phyloP scores from a whole-genome alignment of 305 asterid species.

The Solanum chacoense region DNA sequence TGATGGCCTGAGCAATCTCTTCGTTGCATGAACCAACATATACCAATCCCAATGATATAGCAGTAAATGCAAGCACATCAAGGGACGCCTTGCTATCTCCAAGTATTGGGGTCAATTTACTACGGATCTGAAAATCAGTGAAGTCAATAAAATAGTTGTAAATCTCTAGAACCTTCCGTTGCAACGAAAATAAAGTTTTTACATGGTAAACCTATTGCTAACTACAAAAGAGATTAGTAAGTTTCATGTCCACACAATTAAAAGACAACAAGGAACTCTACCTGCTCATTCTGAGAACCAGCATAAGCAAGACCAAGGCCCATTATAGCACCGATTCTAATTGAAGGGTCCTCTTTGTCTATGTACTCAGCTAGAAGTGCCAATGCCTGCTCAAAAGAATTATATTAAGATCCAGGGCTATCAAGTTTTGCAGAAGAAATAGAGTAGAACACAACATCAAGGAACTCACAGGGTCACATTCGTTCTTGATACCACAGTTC shows the following conservation, averaged over 20 bases:
- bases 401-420: neutral
- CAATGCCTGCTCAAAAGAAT: conserved; percentile 45
- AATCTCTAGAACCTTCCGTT: neutral
- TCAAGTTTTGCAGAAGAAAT: neutral
- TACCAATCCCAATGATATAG: conserved; percentile 81
- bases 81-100: conserved; percentile 72
- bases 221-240: neutral
- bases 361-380: conserved; percentile 79
- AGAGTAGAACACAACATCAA: neutral
- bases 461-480: conserved; percentile 89
- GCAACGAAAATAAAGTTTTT: neutral
- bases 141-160: neutral
- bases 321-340: conserved; percentile 94
- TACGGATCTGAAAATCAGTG: conserved; percentile 46
- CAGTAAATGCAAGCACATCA: conserved; percentile 92
- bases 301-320: conserved; percentile 99
- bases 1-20: conserved; percentile 90
- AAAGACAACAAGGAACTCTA: neutral
- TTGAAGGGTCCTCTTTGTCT: conserved; percentile 69
- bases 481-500: conserved; percentile 68
- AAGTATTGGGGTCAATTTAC: conserved; percentile 54
- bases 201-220: neutral
- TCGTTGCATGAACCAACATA: conserved; percentile 91
- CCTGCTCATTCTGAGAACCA: conserved; percentile 83
- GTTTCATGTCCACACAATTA: neutral